Evolutionary conservation across 352 stramenopile genomes (phyloP).

Genomic region (Pythium diclinum): DNA sequence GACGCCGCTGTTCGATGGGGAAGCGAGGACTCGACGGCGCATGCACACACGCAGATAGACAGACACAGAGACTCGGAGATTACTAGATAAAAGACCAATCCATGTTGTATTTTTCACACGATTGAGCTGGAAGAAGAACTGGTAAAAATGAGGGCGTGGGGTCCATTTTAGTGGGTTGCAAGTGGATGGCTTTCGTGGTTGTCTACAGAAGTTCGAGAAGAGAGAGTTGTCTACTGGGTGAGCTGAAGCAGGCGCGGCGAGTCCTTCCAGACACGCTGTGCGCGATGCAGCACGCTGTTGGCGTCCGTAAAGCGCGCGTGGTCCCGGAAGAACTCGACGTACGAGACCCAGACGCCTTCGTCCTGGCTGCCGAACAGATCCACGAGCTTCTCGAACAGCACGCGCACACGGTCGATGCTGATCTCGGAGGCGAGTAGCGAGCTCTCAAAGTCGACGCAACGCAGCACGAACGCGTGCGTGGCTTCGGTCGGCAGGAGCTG

Average conservation of each 20-base stretch:
- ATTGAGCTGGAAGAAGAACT: not conserved
- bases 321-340: constrained; percentile 61
- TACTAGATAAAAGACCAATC: not conserved
- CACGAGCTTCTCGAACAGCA: constrained; percentile 81
- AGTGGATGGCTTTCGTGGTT: not conserved
- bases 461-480: constrained; percentile 63
- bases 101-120: constrained; percentile 4
- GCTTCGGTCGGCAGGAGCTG: constrained; percentile 59
- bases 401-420: constrained; percentile 42
- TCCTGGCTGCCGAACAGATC: constrained; percentile 60
- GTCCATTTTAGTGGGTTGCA: not conserved
- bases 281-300: constrained; percentile 65
- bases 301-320: constrained; percentile 48
- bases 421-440: constrained; percentile 32
- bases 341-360: constrained; percentile 72
- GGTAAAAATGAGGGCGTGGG: not conserved
- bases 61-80: not conserved
- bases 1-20: not conserved
- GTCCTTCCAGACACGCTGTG: constrained; percentile 62
- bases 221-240: constrained; percentile 15
- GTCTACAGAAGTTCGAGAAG: not conserved
- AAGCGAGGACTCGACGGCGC: not conserved
- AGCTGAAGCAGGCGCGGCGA: constrained; percentile 54
- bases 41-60: constrained; percentile 2
- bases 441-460: constrained; percentile 74